These are phyloP conservation scores for Mortierella sp. DNA, from an alignment of 371 early-diverging fungal genomes.

Conservation along the genomic window DNA sequence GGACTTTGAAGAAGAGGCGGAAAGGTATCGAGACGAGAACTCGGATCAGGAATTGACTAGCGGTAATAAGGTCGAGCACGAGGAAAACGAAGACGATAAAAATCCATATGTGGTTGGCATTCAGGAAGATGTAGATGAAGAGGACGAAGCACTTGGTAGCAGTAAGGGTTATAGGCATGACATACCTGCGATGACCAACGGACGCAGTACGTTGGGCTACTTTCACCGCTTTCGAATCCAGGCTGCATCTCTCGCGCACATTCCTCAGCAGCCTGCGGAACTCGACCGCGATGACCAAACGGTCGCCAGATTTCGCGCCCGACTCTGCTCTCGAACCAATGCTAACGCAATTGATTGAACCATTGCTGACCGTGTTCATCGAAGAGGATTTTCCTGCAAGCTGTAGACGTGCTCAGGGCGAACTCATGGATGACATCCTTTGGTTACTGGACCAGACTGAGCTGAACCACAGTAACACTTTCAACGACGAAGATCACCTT, in stretches of 20 bases:
- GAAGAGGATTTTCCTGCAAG: conserved; percentile 41
- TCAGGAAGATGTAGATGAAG: conserved; percentile 14
- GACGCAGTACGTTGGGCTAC: neutral
- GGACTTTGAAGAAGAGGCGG: conserved; percentile 12
- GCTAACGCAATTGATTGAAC: conserved; percentile 36
- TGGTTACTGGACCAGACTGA: conserved; percentile 38
- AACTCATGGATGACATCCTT: conserved; percentile 44
- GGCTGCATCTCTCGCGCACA: neutral
- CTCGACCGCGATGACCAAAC: conserved; percentile 8
- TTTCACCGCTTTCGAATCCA: conserved; percentile 21
- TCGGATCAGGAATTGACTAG: neutral
- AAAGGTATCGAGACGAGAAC: neutral
- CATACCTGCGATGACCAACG: neutral
- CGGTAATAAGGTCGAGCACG: neutral
- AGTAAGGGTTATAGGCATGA: conserved; percentile 9
- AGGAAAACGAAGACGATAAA: conserved; percentile 8
- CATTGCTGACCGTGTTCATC: conserved; percentile 27
- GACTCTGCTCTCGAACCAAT: conserved; percentile 30
- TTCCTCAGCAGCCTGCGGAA: neutral
- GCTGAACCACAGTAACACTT: neutral
- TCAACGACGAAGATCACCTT: conserved; percentile 20
- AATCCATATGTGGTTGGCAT: conserved; percentile 26
- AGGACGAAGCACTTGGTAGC: conserved; percentile 3
- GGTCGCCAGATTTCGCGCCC: conserved; percentile 11
- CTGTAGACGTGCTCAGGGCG: conserved; percentile 42